Evolutionary conservation across 2,329 filamentous ascomycete genomes (phyloP).

Genomic region (Ophiostoma perfectum): DNA sequence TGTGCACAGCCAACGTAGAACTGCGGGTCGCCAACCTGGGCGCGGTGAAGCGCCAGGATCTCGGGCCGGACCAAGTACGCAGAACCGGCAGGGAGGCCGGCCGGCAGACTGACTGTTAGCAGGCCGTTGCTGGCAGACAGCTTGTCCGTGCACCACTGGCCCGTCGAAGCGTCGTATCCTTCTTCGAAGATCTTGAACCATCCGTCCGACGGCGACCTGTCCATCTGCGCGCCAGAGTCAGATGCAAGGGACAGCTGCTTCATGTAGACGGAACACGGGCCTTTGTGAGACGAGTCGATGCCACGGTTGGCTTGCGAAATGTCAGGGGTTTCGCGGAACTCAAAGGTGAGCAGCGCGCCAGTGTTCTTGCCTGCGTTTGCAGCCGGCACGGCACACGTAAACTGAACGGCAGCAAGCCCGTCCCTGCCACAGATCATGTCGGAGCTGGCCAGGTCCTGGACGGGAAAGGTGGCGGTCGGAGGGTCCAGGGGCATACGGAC

Average conservation of each 20-base stretch:
- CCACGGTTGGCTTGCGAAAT: conserved; percentile 47
- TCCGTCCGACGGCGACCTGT: conserved; percentile 51
- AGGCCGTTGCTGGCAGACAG: conserved; percentile 60
- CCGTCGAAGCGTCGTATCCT: conserved; percentile 52
- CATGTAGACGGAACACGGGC: conserved; percentile 68
- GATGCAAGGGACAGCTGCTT: conserved; percentile 51
- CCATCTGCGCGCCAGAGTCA: conserved; percentile 34
- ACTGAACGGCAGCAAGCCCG: conserved; percentile 43
- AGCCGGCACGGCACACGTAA: conserved; percentile 41
- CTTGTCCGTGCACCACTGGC: conserved; percentile 65
- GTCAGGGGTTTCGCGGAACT: conserved; percentile 59
- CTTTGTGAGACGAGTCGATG: conserved; percentile 58
- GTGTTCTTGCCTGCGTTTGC: conserved; percentile 29
- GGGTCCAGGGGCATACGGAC: conserved; percentile 59
- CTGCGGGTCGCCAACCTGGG: conserved; percentile 56
- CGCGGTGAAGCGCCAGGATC: conserved; percentile 62
- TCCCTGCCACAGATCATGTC: conserved; percentile 63
- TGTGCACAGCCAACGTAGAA: conserved; percentile 70
- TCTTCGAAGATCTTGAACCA: conserved; percentile 76
- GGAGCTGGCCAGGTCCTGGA: conserved; percentile 50
- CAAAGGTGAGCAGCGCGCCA: conserved; percentile 57
- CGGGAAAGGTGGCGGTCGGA: conserved; percentile 50
- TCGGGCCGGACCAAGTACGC: conserved; percentile 69
- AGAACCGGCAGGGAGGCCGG: conserved; percentile 52
- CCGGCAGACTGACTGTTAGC: conserved; percentile 57